Percentiles rank a stretch among this genome's conserved stretches.
Evolutionary conservation across 495 filamentous ascomycete species (phyloP).

Genomic region (Trichoderma asperelloides): DNA sequence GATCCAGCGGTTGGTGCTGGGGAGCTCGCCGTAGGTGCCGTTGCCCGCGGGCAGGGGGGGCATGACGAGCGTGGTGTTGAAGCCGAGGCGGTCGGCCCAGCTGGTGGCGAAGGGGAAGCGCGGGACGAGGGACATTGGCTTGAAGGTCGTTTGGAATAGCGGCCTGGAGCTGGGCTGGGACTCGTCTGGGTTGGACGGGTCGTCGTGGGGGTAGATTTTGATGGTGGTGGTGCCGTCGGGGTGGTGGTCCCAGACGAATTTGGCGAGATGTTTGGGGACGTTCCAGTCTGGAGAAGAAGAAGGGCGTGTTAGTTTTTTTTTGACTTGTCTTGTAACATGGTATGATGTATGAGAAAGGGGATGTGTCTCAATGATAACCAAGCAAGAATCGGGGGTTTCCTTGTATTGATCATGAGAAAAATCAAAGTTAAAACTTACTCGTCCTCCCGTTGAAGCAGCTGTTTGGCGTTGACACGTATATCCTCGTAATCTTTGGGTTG

Average conservation of each 20-base stretch:
- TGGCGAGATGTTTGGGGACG: slow-evolving; percentile 45
- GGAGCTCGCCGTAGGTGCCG: slow-evolving; percentile 22
- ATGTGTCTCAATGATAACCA: too few relatives aligned
- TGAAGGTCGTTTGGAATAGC: slow-evolving; percentile 37
- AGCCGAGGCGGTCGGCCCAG: slow-evolving; percentile 23
- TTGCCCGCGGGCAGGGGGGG: slow-evolving; percentile 35
- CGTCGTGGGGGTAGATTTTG: slow-evolving; percentile 33
- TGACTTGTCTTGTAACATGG: background rate
- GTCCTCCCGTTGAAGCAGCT: slow-evolving; percentile 39
- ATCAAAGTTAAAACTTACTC: slow-evolving; percentile 16
- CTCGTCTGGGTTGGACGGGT: slow-evolving; percentile 17
- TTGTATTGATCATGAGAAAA: too few relatives aligned
- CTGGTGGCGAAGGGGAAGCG: slow-evolving; percentile 31
- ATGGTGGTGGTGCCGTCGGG: slow-evolving; percentile 28
- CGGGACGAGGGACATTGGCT: slow-evolving; percentile 31
- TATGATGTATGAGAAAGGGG: too few relatives aligned
- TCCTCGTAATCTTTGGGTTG: slow-evolving; percentile 29
- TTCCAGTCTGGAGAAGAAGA: slow-evolving; percentile 33
- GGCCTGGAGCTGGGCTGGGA: slow-evolving; percentile 14
- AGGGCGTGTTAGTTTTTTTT: background rate
- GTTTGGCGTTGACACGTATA: slow-evolving; percentile 42
- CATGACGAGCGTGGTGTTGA: slow-evolving; percentile 29
- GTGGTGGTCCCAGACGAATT: slow-evolving; percentile 36
- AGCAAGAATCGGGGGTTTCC: too few relatives aligned
- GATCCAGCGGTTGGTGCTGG: slow-evolving; percentile 28